Conservation (phyloP, 2,329 filamentous ascomycete species). For the Harringtonia aguacate region DNA sequence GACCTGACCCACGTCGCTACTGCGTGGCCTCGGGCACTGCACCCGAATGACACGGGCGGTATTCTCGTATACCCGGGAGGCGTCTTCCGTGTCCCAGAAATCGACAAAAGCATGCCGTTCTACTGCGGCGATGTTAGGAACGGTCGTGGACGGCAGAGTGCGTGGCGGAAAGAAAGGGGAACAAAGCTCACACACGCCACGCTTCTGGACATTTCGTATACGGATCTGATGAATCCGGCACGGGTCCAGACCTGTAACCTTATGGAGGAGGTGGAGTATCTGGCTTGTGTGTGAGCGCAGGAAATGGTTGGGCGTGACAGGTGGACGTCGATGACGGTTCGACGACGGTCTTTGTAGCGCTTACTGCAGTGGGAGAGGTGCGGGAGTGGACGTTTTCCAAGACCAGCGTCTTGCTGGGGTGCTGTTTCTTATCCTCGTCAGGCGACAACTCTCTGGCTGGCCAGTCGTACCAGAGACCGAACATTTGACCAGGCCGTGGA, state of each 20-base stretch:
- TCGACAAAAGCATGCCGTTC: slow-evolving; percentile 1
- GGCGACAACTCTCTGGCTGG: no score
- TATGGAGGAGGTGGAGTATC: background rate
- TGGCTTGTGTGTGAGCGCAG: background rate
- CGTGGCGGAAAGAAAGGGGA: background rate
- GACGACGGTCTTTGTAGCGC: background rate
- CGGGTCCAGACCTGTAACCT: background rate
- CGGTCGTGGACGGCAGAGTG: background rate
- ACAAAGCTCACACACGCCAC: background rate
- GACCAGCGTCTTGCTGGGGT: background rate
- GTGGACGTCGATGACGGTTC: no score
- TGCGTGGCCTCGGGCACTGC: background rate
- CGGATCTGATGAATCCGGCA: background rate
- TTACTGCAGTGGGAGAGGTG: background rate
- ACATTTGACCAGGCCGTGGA: no score
- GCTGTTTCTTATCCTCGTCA: background rate
- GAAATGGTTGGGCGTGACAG: no score
- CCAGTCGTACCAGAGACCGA: no score
- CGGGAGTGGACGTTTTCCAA: background rate
- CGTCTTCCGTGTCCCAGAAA: background rate
- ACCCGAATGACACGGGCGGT: background rate
- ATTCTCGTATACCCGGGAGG: background rate
- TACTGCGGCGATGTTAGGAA: no score
- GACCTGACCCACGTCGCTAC: background rate
- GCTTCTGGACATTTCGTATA: background rate